These are phyloP conservation scores for Dioszegia hungarica DNA, from an alignment of 768 basidiomycete genomes.

Conservation along the genomic window DNA sequence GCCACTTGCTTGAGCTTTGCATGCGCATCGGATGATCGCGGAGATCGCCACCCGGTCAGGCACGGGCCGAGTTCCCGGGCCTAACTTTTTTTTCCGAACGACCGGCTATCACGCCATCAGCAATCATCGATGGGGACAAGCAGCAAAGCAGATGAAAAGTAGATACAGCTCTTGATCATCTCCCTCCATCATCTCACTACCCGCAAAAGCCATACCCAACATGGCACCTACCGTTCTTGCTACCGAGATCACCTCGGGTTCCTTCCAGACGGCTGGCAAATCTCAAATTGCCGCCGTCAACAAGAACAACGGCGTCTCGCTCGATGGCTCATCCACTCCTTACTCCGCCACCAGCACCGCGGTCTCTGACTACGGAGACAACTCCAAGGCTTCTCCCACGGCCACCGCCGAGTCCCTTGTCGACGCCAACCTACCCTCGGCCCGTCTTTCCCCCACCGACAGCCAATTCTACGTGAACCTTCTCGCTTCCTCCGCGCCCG, in stretches of 20 bases:
- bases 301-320: constrained; percentile 19
- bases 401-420: constrained; percentile 12
- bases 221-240: constrained; percentile 35
- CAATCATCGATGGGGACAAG: too few relatives aligned
- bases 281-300: constrained; percentile 25
- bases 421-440: constrained; percentile 20
- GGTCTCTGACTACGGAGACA: constrained; percentile 34
- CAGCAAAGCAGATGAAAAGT: too few relatives aligned
- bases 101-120: not conserved
- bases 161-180: not conserved
- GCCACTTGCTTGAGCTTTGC: too few relatives aligned
- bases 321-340: constrained; percentile 36
- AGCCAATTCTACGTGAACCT: constrained; percentile 29
- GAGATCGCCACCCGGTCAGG: too few relatives aligned
- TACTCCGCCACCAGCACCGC: constrained; percentile 40
- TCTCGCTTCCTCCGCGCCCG: constrained; percentile 25
- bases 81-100: too few relatives aligned
- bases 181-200: not conserved
- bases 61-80: too few relatives aligned
- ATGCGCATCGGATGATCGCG: too few relatives aligned
- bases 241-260: constrained; percentile 40
- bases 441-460: constrained; percentile 12
- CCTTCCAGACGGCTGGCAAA: constrained; percentile 25
- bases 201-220: too few relatives aligned
- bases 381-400: constrained; percentile 2